Conservation (phyloP, 1,139 yeast genomes). For the Geotrichum klebahnii region DNA sequence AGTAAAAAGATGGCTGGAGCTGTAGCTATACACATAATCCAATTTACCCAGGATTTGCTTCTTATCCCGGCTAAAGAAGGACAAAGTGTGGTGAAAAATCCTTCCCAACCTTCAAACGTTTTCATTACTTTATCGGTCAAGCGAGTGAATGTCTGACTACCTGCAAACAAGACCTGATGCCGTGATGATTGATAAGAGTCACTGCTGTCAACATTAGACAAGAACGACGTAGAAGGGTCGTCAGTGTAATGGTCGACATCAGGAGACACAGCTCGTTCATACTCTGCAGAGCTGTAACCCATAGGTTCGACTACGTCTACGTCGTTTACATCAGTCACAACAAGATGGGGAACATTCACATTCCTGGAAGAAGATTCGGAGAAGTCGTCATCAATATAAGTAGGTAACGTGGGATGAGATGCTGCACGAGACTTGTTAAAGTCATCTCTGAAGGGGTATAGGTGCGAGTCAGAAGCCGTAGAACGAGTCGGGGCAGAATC, state of each 20-base stretch:
- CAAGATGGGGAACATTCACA: constrained; percentile 22
- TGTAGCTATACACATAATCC: constrained; percentile 37
- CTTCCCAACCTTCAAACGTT: constrained; percentile 8
- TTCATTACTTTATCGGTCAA: not conserved
- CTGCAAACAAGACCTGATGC: not conserved
- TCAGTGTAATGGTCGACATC: constrained; percentile 15
- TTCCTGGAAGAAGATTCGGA: not conserved
- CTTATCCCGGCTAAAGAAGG: constrained; percentile 31
- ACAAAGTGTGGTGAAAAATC: constrained; percentile 26
- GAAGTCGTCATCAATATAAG: no score
- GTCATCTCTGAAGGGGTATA: not conserved
- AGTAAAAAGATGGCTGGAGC: constrained; percentile 48
- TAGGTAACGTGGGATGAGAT: not conserved
- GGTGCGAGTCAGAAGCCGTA: constrained; percentile 5
- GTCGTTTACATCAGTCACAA: constrained; percentile 21
- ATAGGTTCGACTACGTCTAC: constrained; percentile 3
- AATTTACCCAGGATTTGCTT: constrained; percentile 29
- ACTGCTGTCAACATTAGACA: not conserved
- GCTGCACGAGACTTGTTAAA: not conserved
- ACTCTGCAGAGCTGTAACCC: constrained; percentile 15
- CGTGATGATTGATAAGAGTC: not conserved
- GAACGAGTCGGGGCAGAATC: not conserved
- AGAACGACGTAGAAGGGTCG: constrained; percentile 2
- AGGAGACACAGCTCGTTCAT: constrained; percentile 16
- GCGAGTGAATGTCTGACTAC: not conserved